phyloP scores from a whole-genome alignment of 2,329 filamentous ascomycete species.

The Lachnellula suecica region DNA sequence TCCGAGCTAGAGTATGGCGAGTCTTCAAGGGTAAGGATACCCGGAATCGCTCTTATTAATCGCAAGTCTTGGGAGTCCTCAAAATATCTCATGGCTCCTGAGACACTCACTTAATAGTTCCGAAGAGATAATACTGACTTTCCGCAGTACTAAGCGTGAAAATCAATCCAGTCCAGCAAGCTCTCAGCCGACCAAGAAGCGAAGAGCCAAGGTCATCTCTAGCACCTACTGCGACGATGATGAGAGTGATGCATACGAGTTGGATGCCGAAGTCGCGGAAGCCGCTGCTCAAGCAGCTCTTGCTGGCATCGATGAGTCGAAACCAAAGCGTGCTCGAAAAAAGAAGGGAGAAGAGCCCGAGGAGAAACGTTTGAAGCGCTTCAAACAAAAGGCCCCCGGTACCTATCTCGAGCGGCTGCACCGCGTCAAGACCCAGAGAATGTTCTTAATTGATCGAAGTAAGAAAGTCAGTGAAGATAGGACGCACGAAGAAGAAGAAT shows the following conservation, averaged over 20 bases:
- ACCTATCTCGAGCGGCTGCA: conserved; percentile 45
- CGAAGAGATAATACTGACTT: neutral
- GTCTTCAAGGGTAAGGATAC: too few relatives aligned
- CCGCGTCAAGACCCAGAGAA: conserved; percentile 50
- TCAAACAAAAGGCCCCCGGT: conserved; percentile 42
- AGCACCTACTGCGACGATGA: conserved; percentile 10
- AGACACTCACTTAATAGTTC: neutral
- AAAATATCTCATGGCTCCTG: too few relatives aligned
- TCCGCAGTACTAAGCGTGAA: neutral
- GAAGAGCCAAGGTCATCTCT: neutral
- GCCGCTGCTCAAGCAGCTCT: conserved; percentile 9
- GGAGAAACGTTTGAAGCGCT: conserved; percentile 41
- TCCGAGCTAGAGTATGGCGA: too few relatives aligned
- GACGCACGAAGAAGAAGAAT: conserved; percentile 43
- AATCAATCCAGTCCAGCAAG: neutral
- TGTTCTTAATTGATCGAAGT: conserved; percentile 54
- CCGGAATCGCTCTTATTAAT: too few relatives aligned
- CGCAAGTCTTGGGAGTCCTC: too few relatives aligned
- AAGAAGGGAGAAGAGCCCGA: conserved; percentile 19
- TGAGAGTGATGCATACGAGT: conserved; percentile 9
- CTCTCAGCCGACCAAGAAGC: neutral
- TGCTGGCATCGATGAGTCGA: conserved; percentile 7
- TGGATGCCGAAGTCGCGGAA: conserved; percentile 8
- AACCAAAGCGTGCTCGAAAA: conserved; percentile 16
- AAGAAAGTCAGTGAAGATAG: conserved; percentile 35